Evolutionary conservation across 331 rosid genomes (phyloP).

Genomic region (Malus hybrid): DNA sequence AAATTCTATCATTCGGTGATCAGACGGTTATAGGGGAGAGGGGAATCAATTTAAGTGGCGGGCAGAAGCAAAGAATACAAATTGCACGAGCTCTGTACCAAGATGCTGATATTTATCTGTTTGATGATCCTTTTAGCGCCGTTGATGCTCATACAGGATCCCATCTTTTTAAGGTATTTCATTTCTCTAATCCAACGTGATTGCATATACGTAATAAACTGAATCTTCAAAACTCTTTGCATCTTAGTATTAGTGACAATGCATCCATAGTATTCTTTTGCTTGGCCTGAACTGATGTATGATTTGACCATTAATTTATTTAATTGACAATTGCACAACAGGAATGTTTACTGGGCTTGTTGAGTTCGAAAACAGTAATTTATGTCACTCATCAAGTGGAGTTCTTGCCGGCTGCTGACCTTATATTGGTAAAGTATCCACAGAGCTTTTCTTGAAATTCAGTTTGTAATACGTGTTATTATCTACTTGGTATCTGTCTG

Average conservation of each 20-base stretch:
- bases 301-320: neutral
- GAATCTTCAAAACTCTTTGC: neutral
- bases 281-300: no score
- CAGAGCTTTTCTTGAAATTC: neutral
- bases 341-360: conserved; percentile 69
- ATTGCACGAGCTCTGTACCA: conserved; percentile 82
- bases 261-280: neutral
- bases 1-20: conserved; percentile 70
- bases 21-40: conserved; percentile 81
- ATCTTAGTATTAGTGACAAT: neutral
- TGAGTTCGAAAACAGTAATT: conserved; percentile 73
- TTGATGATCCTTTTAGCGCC: conserved; percentile 92
- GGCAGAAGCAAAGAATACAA: conserved; percentile 86
- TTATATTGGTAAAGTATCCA: conserved; percentile 58
- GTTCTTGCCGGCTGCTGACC: conserved; percentile 81
- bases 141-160: conserved; percentile 97
- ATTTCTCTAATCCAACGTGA: neutral
- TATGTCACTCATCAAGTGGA: conserved; percentile 95
- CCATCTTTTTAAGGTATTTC: conserved; percentile 81
- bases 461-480: neutral
- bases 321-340: conserved; percentile 14
- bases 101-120: conserved; percentile 76
- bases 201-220: neutral
- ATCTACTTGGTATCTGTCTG: neutral
- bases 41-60: conserved; percentile 91